Conservation (phyloP, 192 early-diverging fungal species). For the Backusella parvicylindrica region DNA sequence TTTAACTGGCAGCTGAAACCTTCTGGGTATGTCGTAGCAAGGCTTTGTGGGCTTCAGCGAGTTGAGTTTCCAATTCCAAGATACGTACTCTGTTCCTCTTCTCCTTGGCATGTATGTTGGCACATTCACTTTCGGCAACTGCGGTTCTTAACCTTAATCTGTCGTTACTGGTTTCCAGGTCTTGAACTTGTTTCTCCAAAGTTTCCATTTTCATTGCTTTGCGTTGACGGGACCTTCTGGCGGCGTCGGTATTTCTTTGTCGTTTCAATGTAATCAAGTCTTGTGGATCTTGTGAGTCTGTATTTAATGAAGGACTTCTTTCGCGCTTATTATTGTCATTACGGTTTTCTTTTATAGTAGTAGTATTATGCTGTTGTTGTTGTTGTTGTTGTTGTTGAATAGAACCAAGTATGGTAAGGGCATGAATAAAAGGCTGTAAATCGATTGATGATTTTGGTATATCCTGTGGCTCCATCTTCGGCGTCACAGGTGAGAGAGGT, state of each 20-base stretch:
- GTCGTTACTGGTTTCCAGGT: conserved; percentile 71
- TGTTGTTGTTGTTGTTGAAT: background rate
- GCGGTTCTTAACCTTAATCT: conserved; percentile 52
- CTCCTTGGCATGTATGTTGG: conserved; percentile 30
- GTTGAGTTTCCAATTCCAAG: conserved; percentile 38
- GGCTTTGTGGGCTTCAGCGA: conserved; percentile 40
- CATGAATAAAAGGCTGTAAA: conserved; percentile 13
- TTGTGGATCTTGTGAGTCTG: background rate
- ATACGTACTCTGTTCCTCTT: conserved; percentile 36
- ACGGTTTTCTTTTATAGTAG: background rate
- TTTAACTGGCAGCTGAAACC: background rate
- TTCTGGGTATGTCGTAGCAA: conserved; percentile 12
- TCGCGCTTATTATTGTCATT: background rate
- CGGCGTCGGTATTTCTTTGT: conserved; percentile 78
- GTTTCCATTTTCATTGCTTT: conserved; percentile 71
- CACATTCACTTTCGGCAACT: conserved; percentile 43
- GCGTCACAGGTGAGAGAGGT: conserved; percentile 11
- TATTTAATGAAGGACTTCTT: conserved; percentile 3
- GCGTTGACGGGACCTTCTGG: conserved; percentile 81
- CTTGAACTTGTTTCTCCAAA: conserved; percentile 70
- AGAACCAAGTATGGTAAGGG: background rate
- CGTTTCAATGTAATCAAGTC: conserved; percentile 8
- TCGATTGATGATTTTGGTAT: conserved; percentile 1
- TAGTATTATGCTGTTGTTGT: background rate
- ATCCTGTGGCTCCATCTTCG: background rate